Evolutionary conservation across 1,284 basidiomycete species (phyloP).

Genomic region (Melampsora americana): DNA sequence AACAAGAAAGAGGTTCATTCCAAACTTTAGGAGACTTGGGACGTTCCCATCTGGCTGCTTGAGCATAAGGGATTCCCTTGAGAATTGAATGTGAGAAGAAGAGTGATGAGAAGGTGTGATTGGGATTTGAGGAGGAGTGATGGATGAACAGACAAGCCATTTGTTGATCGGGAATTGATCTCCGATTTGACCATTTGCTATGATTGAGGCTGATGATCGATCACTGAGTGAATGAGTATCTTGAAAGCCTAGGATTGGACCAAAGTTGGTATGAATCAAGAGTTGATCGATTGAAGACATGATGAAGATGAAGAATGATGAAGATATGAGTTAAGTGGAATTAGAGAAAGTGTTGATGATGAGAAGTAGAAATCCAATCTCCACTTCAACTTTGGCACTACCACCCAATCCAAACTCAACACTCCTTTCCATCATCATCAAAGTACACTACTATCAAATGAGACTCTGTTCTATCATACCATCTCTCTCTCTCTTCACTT

Average conservation of each 20-base stretch:
- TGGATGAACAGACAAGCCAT: conserved; percentile 39
- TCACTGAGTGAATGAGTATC: conserved; percentile 10
- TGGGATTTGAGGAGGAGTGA: neutral
- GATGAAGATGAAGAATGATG: too few species aligned
- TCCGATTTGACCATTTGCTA: conserved; percentile 1
- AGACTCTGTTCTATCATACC: too few species aligned
- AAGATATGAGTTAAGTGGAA: neutral
- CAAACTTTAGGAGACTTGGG: conserved; percentile 23
- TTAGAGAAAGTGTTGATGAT: too few species aligned
- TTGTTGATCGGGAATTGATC: conserved; percentile 20
- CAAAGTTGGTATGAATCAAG: neutral
- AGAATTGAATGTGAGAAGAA: conserved; percentile 15
- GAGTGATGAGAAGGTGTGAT: neutral
- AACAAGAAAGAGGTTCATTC: conserved; percentile 23
- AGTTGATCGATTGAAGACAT: neutral
- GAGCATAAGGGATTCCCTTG: conserved; percentile 43
- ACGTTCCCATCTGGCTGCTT: conserved; percentile 33
- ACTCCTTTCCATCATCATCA: too few species aligned
- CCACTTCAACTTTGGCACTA: too few species aligned
- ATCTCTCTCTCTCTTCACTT: too few species aligned
- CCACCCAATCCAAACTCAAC: too few species aligned
- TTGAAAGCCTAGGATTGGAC: conserved; percentile 30
- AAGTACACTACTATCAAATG: too few species aligned
- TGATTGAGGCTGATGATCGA: neutral
- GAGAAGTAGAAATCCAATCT: too few species aligned